Evolutionary conservation across 163 green algal genomes (phyloP).

Genomic region (Scenedesmus sp.): DNA sequence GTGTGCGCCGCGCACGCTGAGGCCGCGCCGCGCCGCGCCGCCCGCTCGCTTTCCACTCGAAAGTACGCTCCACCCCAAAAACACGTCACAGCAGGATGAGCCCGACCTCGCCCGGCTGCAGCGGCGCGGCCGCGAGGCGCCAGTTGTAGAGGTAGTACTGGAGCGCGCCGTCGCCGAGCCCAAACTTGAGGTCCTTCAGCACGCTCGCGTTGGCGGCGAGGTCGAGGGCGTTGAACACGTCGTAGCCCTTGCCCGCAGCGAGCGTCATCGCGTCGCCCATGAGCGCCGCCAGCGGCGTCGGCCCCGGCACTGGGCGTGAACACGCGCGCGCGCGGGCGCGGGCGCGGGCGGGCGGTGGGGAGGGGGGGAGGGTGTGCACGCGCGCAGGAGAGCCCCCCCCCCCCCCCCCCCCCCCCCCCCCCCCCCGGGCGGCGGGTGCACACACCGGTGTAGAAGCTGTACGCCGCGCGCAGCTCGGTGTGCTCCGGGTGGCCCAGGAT

Average conservation of each 20-base stretch:
- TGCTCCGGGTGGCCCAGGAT: slow-evolving; percentile 92
- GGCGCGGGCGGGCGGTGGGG: background rate
- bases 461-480: slow-evolving; percentile 86
- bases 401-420: too few relatives aligned
- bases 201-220: slow-evolving; percentile 85
- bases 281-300: slow-evolving; percentile 77
- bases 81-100: slow-evolving; percentile 92
- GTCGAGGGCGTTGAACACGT: slow-evolving; percentile 99
- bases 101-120: slow-evolving; percentile 81
- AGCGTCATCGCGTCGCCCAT: slow-evolving; percentile 92
- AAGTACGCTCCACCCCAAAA: too few relatives aligned
- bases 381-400: too few relatives aligned
- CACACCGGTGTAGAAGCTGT: slow-evolving; percentile 94
- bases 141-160: slow-evolving; percentile 99
- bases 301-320: slow-evolving; percentile 62
- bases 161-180: slow-evolving; percentile 94
- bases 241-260: slow-evolving; percentile 83
- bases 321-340: background rate
- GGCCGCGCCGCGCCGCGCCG: too few relatives aligned
- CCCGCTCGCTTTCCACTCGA: too few relatives aligned
- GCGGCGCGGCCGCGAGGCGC: slow-evolving; percentile 59
- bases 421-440: too few relatives aligned
- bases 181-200: slow-evolving; percentile 96
- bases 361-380: background rate
- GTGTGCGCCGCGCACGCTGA: too few relatives aligned